phyloP scores from a whole-genome alignment of 1,139 yeast genomes.

The Chernovozyma sophiae-reginae region DNA sequence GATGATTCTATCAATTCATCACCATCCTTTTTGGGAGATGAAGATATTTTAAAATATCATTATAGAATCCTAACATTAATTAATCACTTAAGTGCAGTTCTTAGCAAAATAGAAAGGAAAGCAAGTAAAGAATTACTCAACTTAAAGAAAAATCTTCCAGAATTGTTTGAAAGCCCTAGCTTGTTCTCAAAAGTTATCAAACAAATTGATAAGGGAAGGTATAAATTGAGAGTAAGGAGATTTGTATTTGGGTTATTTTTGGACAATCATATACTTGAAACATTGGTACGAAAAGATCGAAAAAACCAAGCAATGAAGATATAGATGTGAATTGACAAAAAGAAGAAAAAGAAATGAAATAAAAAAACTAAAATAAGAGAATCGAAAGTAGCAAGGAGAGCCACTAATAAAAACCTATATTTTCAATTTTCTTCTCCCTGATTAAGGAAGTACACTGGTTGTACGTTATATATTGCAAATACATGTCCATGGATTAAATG shows the following conservation, averaged over 20 bases:
- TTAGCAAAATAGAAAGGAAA: constrained; percentile 62
- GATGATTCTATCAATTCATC: constrained; percentile 1
- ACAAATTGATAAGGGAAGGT: constrained; percentile 63
- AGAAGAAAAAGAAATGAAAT: no score
- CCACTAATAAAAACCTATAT: no score
- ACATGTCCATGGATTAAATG: no score
- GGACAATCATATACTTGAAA: constrained; percentile 54
- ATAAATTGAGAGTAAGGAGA: constrained; percentile 58
- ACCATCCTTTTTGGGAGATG: constrained; percentile 9
- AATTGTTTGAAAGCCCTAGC: constrained; percentile 52
- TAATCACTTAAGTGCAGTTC: constrained; percentile 56
- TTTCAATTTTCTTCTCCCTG: no score
- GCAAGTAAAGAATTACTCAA: constrained; percentile 61
- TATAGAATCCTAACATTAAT: constrained; percentile 44
- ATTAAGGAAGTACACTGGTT: no score
- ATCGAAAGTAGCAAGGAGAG: no score
- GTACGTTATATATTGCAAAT: no score
- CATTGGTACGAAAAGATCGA: constrained; percentile 38
- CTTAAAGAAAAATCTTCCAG: constrained; percentile 50
- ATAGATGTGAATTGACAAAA: no score
- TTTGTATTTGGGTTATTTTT: constrained; percentile 66
- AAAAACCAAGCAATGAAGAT: not conserved
- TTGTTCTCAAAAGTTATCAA: constrained; percentile 59
- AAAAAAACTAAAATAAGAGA: no score
- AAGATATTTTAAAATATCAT: constrained; percentile 14